A percentile compares a stretch with the other conserved stretches of the same genome.
These are phyloP conservation scores for Pseudocercospora crystallina DNA, from an alignment of 2,329 filamentous ascomycete genomes.

Conservation along the genomic window DNA sequence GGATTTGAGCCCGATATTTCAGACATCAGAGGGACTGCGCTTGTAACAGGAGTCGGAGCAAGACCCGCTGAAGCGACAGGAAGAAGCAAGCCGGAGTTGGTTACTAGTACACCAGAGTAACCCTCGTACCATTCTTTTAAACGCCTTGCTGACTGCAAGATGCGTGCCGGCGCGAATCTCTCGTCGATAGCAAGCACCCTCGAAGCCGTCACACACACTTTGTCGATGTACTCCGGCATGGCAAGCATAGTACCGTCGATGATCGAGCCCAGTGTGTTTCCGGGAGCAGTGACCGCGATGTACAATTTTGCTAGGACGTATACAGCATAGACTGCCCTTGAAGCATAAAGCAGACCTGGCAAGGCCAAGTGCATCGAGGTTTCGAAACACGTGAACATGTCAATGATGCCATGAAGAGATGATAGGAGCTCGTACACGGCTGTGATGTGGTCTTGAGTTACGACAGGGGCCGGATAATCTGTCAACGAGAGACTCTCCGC, in stretches of 20 bases:
- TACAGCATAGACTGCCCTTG: conserved; percentile 27
- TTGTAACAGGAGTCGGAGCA: not conserved
- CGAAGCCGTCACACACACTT: conserved; percentile 13
- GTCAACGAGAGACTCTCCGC: conserved; percentile 29
- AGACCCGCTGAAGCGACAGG: not conserved
- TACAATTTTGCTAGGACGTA: conserved; percentile 30
- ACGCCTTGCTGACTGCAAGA: conserved; percentile 17
- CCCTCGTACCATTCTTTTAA: conserved; percentile 24
- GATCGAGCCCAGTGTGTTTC: conserved; percentile 29
- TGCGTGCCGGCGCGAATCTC: conserved; percentile 20
- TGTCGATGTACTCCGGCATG: conserved; percentile 29
- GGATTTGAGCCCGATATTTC: not conserved
- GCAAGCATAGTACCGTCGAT: conserved; percentile 28
- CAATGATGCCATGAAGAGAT: conserved; percentile 26
- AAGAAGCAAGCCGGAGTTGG: conserved; percentile 2
- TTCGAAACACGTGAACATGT: conserved; percentile 20
- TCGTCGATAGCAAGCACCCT: conserved; percentile 14
- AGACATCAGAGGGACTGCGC: not conserved
- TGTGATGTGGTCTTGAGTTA: conserved; percentile 27
- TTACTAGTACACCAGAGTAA: conserved; percentile 17
- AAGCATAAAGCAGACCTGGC: conserved; percentile 25
- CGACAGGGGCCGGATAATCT: conserved; percentile 28
- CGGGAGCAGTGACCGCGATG: conserved; percentile 26
- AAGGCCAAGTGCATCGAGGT: conserved; percentile 18
- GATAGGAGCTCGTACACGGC: conserved; percentile 24